Percentiles rank a stretch among this genome's conserved stretches.
phyloP scores from a whole-genome alignment of 2,329 filamentous ascomycete genomes.

The Colletotrichum plurivorum region DNA sequence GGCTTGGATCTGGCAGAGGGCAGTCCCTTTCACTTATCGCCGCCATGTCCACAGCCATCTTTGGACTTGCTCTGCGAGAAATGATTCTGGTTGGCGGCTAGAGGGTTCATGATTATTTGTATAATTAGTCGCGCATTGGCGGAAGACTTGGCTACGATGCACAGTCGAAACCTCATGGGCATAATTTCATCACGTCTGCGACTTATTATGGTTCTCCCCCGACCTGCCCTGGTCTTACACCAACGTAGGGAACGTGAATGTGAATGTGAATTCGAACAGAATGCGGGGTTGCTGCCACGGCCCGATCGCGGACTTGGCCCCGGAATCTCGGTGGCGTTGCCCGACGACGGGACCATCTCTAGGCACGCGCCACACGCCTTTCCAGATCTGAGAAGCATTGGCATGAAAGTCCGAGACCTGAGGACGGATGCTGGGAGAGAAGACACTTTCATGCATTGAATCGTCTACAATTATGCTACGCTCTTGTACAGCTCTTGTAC shows the following conservation, averaged over 20 bases:
- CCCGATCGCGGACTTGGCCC: not conserved
- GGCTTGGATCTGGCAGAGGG: not conserved
- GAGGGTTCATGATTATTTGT: slow-evolving; percentile 1
- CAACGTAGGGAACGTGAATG: not conserved
- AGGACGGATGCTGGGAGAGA: not conserved
- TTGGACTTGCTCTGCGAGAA: not conserved
- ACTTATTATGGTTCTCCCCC: not conserved
- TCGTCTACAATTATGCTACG: slow-evolving; percentile 38
- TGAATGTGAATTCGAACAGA: not conserved
- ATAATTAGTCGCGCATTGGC: slow-evolving; percentile 6
- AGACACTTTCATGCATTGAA: not conserved
- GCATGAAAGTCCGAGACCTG: slow-evolving; percentile 18
- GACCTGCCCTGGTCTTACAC: not conserved
- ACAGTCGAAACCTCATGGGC: slow-evolving; percentile 11
- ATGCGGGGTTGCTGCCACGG: slow-evolving; percentile 13
- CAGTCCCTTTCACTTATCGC: not conserved
- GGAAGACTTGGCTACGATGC: slow-evolving; percentile 3
- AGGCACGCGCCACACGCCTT: slow-evolving; percentile 11
- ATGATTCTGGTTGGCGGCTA: not conserved
- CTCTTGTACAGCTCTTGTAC: slow-evolving; percentile 58
- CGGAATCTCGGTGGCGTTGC: slow-evolving; percentile 12
- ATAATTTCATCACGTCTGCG: slow-evolving; percentile 35
- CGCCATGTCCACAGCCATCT: not conserved
- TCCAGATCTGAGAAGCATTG: slow-evolving; percentile 21
- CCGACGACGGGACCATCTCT: slow-evolving; percentile 11